Conservation (phyloP, 441 rosid genomes). For the Gossypium gossypioides region DNA sequence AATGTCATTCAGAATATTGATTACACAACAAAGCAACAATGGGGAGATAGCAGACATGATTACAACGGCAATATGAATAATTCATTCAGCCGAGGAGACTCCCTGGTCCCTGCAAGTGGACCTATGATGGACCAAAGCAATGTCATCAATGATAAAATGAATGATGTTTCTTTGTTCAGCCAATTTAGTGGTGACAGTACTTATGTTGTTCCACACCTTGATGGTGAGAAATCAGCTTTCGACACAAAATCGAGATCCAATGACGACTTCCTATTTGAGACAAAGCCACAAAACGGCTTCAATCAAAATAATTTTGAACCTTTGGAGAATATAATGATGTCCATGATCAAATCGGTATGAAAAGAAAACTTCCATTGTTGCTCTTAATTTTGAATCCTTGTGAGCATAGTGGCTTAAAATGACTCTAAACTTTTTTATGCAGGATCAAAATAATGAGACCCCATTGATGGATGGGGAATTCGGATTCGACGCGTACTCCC, state of each 20-base stretch:
- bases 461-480: slow-evolving; percentile 51
- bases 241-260: slow-evolving; percentile 34
- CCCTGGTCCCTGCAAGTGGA: slow-evolving; percentile 27
- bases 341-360: slow-evolving; percentile 61
- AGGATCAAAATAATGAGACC: slow-evolving; percentile 45
- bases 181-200: slow-evolving; percentile 27
- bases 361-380: neutral
- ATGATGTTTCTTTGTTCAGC: slow-evolving; percentile 28
- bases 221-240: slow-evolving; percentile 30
- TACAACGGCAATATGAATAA: slow-evolving; percentile 19
- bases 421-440: slow-evolving; percentile 27
- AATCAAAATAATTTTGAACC: slow-evolving; percentile 39
- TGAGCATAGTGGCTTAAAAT: slow-evolving; percentile 5
- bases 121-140: slow-evolving; percentile 23
- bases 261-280: slow-evolving; percentile 31
- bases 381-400: neutral
- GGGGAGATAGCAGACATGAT: slow-evolving; percentile 32
- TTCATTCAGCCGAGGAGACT: slow-evolving; percentile 23
- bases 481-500: slow-evolving; percentile 50
- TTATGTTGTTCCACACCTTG: slow-evolving; percentile 26
- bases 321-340: slow-evolving; percentile 56
- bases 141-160: slow-evolving; percentile 19
- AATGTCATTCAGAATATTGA: slow-evolving; percentile 27
- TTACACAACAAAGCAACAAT: slow-evolving; percentile 27
- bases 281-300: slow-evolving; percentile 38